Percentiles rank a stretch among this genome's conserved stretches.
Conservation (phyloP, 192 early-diverging fungal genomes). For the Coemansia umbellata region DNA sequence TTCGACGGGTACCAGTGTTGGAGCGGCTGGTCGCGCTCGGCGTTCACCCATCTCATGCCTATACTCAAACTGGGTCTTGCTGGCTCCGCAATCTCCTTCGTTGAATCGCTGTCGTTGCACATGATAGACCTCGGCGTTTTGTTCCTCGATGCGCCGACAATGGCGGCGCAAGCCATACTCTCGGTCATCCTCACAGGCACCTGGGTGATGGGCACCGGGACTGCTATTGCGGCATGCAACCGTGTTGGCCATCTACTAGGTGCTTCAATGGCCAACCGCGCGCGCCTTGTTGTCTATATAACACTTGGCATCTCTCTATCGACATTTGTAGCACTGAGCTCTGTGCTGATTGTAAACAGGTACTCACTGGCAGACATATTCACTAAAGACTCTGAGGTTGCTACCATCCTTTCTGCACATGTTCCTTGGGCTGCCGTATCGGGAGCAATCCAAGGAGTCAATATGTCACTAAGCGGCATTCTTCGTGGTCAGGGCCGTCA, state of each 20-base stretch:
- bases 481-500: slow-evolving; percentile 57
- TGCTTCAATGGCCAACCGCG: slow-evolving; percentile 51
- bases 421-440: slow-evolving; percentile 31
- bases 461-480: slow-evolving; percentile 58
- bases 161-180: slow-evolving; percentile 82
- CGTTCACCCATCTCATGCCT: slow-evolving; percentile 57
- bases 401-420: slow-evolving; percentile 18
- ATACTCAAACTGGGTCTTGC: slow-evolving; percentile 73
- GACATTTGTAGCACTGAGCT: slow-evolving; percentile 52
- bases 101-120: slow-evolving; percentile 78
- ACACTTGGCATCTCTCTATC: slow-evolving; percentile 50
- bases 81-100: slow-evolving; percentile 73
- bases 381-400: slow-evolving; percentile 19
- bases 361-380: slow-evolving; percentile 57
- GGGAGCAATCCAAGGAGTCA: slow-evolving; percentile 50
- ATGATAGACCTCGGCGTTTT: slow-evolving; percentile 69
- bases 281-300: slow-evolving; percentile 45
- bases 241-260: slow-evolving; percentile 78
- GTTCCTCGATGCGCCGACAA: slow-evolving; percentile 64
- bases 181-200: slow-evolving; percentile 61
- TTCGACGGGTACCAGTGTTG: slow-evolving; percentile 70
- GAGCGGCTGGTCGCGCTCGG: slow-evolving; percentile 80
- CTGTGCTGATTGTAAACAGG: slow-evolving; percentile 53
- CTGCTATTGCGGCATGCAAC: slow-evolving; percentile 76
- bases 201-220: slow-evolving; percentile 65